Base-by-base conservation (phyloP, 805 yeast genomes). In the Teunomyces kruisii region DNA sequence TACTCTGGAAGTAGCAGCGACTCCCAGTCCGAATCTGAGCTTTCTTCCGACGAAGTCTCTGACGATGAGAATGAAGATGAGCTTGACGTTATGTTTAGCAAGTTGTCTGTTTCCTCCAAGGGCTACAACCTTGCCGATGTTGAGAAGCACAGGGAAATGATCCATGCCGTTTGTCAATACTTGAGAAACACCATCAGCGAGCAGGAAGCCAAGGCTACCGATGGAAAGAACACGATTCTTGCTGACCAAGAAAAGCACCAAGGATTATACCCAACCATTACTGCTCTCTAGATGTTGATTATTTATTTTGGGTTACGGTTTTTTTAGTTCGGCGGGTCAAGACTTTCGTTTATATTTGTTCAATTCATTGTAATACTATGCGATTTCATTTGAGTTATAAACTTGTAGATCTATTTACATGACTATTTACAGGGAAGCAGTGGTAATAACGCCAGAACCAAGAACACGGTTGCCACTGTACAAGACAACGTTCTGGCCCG, bases 401-500 rank as follows among this genome's bases (percentile, higher is more conserved):
- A 22, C 9, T 27, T 14, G 36, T 31, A 29, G 17, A 32, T 24
- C 4, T 29, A 6, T 40, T 16, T 44, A 16, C 14, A 4, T 13
- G 26, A 9, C 14, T 35, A 35, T 40, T 44, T 45, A 43, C 44
- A 44, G 27, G 38, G 22, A 27, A 17, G 38, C 40, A 17, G 22
- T 9, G n/a, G 47, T 17, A 1, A 67, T 49, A 1, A 62, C 51
- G 1, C 74, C 74, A 24, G 65, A 55, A 3, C 96, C 97, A 9
- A 91, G 56, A 0, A 92, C 83, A 43, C 79, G 65, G 39, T 82
- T 83, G 1, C 76, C 79, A 32, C 76, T 65, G 61, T 91, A 94
- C 5, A 92, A 59, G 0, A 87, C 96, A 13, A 89, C 65, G 52
- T 79, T 83, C 61, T 92, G 99, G 0, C 98, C 99, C 0, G 91